These are phyloP conservation scores for Ensete ventricosum DNA, from an alignment of 176 grass and related monocot species.

Conservation along the genomic window DNA sequence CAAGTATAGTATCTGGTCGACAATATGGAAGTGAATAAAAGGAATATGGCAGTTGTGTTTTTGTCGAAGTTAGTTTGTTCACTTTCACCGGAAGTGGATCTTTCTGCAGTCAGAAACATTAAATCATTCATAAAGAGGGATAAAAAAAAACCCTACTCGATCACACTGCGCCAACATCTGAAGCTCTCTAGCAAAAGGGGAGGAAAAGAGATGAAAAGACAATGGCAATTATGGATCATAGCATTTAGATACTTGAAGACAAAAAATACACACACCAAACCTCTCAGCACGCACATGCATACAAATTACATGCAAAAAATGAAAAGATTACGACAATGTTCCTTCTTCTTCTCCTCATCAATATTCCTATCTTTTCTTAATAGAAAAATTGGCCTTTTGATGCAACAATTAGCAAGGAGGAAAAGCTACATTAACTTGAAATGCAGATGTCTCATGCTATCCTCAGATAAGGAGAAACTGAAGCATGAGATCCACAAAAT, in stretches of 20 bases:
- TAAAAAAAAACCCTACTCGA: background rate
- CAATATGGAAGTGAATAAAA: slow-evolving; percentile 17
- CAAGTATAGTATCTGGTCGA: slow-evolving; percentile 3
- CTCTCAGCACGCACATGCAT: too few species aligned
- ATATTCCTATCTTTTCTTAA: background rate
- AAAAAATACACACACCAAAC: too few species aligned
- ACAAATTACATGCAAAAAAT: too few species aligned
- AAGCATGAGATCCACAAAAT: background rate
- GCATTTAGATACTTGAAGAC: too few species aligned
- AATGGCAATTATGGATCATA: background rate
- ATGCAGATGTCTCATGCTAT: background rate
- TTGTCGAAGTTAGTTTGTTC: slow-evolving; percentile 14
- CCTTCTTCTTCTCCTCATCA: too few species aligned
- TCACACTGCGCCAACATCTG: too few species aligned
- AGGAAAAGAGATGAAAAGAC: background rate
- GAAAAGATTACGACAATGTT: too few species aligned
- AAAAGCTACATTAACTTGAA: too few species aligned
- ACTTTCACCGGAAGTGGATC: slow-evolving; percentile 11
- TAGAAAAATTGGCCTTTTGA: background rate
- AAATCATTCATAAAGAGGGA: background rate
- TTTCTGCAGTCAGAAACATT: slow-evolving; percentile 4
- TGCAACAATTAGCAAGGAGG: background rate
- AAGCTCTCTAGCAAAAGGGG: too few species aligned
- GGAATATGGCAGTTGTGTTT: slow-evolving; percentile 18
- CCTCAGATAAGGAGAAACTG: background rate